A percentile compares a stretch with the other conserved stretches of the same genome.
Evolutionary conservation across 2,329 filamentous ascomycete genomes (phyloP).

Genomic region (Cytospora paraplurivora): DNA sequence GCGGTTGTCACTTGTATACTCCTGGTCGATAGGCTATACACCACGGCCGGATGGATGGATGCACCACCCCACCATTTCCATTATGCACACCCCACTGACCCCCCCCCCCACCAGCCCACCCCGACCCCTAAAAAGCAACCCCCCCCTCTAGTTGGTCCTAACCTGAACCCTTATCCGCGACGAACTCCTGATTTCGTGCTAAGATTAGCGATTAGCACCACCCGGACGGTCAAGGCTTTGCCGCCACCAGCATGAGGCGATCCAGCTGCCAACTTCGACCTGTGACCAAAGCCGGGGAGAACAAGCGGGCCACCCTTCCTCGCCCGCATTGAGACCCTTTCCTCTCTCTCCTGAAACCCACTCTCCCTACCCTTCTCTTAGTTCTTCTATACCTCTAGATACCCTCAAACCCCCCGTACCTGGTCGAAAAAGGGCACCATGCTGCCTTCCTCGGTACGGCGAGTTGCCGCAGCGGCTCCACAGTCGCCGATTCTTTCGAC

Average conservation of each 20-base stretch:
- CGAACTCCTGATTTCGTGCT: not conserved
- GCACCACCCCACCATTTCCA: no score
- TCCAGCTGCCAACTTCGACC: slow-evolving; percentile 23
- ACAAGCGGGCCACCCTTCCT: slow-evolving; percentile 22
- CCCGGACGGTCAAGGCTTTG: slow-evolving; percentile 27
- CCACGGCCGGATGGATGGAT: no score
- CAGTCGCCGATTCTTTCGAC: slow-evolving; percentile 48
- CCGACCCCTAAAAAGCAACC: no score
- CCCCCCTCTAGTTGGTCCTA: not conserved
- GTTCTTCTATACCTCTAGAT: not conserved
- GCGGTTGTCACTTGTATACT: not conserved
- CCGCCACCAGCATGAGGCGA: slow-evolving; percentile 22
- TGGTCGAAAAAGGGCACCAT: slow-evolving; percentile 41
- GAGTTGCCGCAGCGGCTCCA: slow-evolving; percentile 52
- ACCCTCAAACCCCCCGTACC: not conserved
- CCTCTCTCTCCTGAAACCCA: not conserved
- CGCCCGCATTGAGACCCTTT: slow-evolving; percentile 18
- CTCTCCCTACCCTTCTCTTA: not conserved
- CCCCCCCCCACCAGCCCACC: not conserved
- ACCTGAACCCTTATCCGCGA: not conserved
- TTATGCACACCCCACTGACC: no score
- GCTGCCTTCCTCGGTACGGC: slow-evolving; percentile 59
- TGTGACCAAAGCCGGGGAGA: slow-evolving; percentile 19
- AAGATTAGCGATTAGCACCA: not conserved
- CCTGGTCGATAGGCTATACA: no score